Conservation (phyloP, 2,329 filamentous ascomycete genomes). For the Sodiomyces alkalinus region DNA sequence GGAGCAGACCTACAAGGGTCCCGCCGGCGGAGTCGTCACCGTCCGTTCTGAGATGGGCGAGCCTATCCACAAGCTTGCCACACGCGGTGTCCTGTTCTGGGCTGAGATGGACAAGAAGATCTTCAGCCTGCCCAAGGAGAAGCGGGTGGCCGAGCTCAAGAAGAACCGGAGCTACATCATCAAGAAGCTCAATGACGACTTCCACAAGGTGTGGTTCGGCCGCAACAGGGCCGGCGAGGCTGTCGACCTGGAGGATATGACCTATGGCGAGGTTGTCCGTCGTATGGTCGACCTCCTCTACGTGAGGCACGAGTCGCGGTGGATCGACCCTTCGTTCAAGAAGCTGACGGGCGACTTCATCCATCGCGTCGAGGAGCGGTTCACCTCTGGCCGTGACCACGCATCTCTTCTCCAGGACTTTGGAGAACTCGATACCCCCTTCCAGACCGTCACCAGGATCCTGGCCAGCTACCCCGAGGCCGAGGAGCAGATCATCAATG, state of each 20-base stretch:
- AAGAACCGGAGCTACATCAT: conserved; percentile 86
- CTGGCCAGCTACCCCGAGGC: conserved; percentile 74
- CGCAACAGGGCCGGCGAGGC: conserved; percentile 66
- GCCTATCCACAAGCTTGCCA: conserved; percentile 97
- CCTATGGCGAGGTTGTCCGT: conserved; percentile 73
- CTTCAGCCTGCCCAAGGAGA: conserved; percentile 89
- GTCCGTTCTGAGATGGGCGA: conserved; percentile 98
- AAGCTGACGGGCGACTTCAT: conserved; percentile 89
- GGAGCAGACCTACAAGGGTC: conserved; percentile 87
- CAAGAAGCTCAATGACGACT: conserved; percentile 89
- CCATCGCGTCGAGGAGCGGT: conserved; percentile 90
- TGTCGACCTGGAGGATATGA: conserved; percentile 90
- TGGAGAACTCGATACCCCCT: conserved; percentile 73
- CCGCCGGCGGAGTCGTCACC: conserved; percentile 86
- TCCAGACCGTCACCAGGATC: conserved; percentile 61
- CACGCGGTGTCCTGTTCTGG: conserved; percentile 92
- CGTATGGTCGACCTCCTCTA: conserved; percentile 85
- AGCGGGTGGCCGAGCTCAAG: conserved; percentile 74
- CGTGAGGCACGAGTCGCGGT: conserved; percentile 76
- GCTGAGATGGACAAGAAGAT: conserved; percentile 98
- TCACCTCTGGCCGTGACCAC: conserved; percentile 57
- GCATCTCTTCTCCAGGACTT: conserved; percentile 82
- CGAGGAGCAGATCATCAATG: conserved; percentile 84
- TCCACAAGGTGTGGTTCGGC: conserved; percentile 95
- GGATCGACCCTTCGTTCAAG: conserved; percentile 77